Evolutionary conservation across 2,329 filamentous ascomycete genomes (phyloP), one percentile per base, ranked within the genome.

Genomic region (Lithohypha guttulata): DNA sequence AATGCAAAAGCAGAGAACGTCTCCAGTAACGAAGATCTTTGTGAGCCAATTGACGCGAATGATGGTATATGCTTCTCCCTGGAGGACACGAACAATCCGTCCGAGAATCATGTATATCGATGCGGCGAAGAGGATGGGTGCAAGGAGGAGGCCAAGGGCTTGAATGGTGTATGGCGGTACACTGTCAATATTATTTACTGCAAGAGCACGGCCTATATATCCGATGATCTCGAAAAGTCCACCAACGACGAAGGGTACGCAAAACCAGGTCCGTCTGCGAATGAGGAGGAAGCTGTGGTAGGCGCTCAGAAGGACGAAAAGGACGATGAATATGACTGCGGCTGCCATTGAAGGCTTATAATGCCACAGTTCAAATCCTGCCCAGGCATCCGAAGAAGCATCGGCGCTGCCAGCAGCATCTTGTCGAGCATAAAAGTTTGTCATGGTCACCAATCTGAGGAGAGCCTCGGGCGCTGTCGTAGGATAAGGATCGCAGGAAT

Each of bases 101-200:
- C 58, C 59, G 1, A 66, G 59, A 10, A 56, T 42, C 59, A 63
- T 64, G 48, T 64, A 62, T 8, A 62, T 49, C 0, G 55, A 55
- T 0, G 59, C 58, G 7, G 64, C 59, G 32, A 64, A 57, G 4
- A 68, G 51, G 0, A 61, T 56, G 0, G 64, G 62, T 0, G 60
- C 58, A 7, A 65, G 51, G 3, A 66, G 55, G 30, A 63, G 56
- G 15, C 61, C 51, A 40, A 64, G 53, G 18, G 56, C 53, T 41
- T 65, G 62, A 1, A 60, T 52, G 0, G 56, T 53, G 52, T 57
- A 65, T 1, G 58, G 45, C 0, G 34, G 33, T 22, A 55, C 55
- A 1, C 48, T 42, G 0, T 50, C 52, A 15, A 41, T 44, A 39
- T 50, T 38, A 29, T 56, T 31, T 32, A 61, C 56, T 0, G 57